Percentiles rank a stretch among this genome's conserved stretches.
These are phyloP conservation scores for Blastobotrys parvus DNA, from an alignment of 805 yeast species.

Conservation along the genomic window DNA sequence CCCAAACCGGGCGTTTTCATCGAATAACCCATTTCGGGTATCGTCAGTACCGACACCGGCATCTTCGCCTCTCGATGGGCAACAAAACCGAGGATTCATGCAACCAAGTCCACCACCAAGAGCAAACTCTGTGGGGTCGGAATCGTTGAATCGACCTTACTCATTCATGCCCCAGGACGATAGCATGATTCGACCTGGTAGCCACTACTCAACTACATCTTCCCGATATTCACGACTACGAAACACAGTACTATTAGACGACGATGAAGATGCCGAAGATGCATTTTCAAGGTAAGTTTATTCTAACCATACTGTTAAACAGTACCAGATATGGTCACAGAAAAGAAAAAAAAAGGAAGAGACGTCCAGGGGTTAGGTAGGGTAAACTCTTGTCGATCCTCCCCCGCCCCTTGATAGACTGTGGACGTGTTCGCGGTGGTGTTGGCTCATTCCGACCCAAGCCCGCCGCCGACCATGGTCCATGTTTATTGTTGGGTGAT, in stretches of 20 bases:
- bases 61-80: slow-evolving; percentile 22
- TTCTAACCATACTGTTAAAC: not conserved
- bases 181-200: not conserved
- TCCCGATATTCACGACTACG: not conserved
- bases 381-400: no score
- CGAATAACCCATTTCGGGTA: slow-evolving; percentile 20
- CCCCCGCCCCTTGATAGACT: no score
- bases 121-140: not conserved
- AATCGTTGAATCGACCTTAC: not conserved
- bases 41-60: slow-evolving; percentile 10
- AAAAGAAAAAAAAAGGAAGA: no score
- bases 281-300: not conserved
- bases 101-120: slow-evolving; percentile 1
- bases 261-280: not conserved
- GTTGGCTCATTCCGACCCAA: no score
- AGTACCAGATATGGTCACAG: no score
- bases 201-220: not conserved
- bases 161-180: not conserved
- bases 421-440: no score
- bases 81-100: not conserved
- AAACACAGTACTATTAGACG: not conserved
- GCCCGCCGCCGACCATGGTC: no score
- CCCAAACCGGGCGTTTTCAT: slow-evolving; percentile 12
- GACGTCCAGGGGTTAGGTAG: no score
- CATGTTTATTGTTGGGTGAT: no score